phyloP scores from a whole-genome alignment of 176 grass and related monocot species.

The Elymus sibiricus region DNA sequence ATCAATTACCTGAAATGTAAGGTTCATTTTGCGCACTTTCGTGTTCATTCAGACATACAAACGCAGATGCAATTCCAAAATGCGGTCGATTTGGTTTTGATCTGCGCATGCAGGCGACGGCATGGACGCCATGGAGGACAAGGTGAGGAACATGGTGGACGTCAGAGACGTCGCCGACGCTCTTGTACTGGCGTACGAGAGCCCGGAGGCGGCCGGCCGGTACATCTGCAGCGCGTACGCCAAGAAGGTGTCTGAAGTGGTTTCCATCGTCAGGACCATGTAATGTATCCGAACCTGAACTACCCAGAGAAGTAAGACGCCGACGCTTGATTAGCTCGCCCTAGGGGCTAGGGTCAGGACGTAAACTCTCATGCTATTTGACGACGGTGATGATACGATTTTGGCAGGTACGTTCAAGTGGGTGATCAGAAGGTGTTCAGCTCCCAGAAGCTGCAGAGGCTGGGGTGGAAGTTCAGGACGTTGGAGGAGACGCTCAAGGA shows the following conservation, averaged over 20 bases:
- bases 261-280: slow-evolving; percentile 28
- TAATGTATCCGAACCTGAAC: slow-evolving; percentile 43
- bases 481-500: slow-evolving; percentile 53
- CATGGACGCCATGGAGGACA: slow-evolving; percentile 23
- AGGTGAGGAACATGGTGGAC: slow-evolving; percentile 47
- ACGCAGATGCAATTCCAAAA: neutral
- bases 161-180: slow-evolving; percentile 61
- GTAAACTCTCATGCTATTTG: neutral
- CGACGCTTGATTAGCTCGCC: no score
- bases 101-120: slow-evolving; percentile 17
- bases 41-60: neutral
- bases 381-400: neutral
- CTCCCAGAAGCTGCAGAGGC: slow-evolving; percentile 50
- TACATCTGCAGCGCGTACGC: slow-evolving; percentile 42
- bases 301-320: slow-evolving; percentile 43
- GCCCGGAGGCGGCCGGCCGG: slow-evolving; percentile 46
- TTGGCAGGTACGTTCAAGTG: slow-evolving; percentile 44
- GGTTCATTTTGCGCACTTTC: neutral
- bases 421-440: slow-evolving; percentile 23
- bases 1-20: slow-evolving; percentile 42
- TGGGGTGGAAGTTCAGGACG: slow-evolving; percentile 58
- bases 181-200: slow-evolving; percentile 45
- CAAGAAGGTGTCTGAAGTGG: slow-evolving; percentile 25
- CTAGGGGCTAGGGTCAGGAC: no score
- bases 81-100: neutral